phyloP scores from a whole-genome alignment of 768 basidiomycete genomes.

The Lactifluus subvellereus region DNA sequence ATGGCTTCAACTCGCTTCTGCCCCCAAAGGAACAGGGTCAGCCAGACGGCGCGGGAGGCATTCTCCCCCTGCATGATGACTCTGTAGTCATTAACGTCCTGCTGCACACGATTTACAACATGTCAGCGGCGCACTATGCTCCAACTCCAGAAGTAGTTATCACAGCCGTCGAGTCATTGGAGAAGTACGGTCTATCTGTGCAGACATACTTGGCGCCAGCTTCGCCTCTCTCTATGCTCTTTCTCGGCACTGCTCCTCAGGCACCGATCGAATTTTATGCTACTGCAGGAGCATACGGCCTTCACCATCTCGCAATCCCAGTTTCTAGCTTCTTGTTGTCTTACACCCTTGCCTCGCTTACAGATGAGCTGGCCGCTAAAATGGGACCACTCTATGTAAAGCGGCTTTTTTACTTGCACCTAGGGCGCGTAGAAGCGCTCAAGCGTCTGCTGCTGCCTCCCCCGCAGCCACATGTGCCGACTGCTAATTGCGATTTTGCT shows the following conservation, averaged over 20 bases:
- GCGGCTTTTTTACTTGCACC: slow-evolving; percentile 76
- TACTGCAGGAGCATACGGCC: slow-evolving; percentile 58
- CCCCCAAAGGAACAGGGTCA: slow-evolving; percentile 36
- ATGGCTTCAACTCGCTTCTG: slow-evolving; percentile 56
- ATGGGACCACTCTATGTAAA: slow-evolving; percentile 78
- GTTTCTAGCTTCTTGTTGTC: slow-evolving; percentile 72
- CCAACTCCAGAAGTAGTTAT: slow-evolving; percentile 57
- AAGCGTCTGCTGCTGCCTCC: slow-evolving; percentile 73
- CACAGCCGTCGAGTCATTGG: slow-evolving; percentile 50
- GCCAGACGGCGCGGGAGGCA: slow-evolving; percentile 40
- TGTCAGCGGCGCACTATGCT: slow-evolving; percentile 69
- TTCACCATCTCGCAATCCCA: slow-evolving; percentile 69
- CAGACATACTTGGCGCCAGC: slow-evolving; percentile 43
- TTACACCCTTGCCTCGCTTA: slow-evolving; percentile 58
- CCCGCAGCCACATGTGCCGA: slow-evolving; percentile 72
- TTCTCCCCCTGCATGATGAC: slow-evolving; percentile 55
- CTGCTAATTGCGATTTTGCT: slow-evolving; percentile 55
- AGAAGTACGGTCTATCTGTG: slow-evolving; percentile 54
- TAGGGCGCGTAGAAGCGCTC: slow-evolving; percentile 75
- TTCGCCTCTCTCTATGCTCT: slow-evolving; percentile 50
- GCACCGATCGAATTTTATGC: slow-evolving; percentile 69
- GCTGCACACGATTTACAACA: slow-evolving; percentile 64
- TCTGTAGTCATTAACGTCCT: slow-evolving; percentile 65
- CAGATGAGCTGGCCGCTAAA: slow-evolving; percentile 60
- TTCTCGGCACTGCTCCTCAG: slow-evolving; percentile 62